Conservation (phyloP, 495 filamentous ascomycete genomes). For the Penicillium canescens region DNA sequence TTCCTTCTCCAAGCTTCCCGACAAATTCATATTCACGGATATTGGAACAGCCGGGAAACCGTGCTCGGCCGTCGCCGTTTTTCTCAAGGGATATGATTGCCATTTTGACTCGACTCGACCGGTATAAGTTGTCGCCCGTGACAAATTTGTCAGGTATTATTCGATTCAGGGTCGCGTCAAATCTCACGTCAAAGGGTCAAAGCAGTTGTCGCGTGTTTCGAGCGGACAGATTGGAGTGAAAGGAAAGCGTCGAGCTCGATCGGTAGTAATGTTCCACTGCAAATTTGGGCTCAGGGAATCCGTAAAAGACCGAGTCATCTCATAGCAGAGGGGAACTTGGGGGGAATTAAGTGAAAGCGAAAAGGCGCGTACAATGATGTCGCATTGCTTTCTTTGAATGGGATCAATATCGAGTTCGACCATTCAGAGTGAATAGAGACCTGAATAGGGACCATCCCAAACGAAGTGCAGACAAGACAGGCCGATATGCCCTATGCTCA, state of each 20-base stretch:
- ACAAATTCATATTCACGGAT: constrained; percentile 87
- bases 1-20: constrained; percentile 94
- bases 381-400: constrained; percentile 4
- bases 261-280: neutral
- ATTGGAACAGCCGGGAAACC: constrained; percentile 81
- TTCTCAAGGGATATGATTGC: constrained; percentile 35
- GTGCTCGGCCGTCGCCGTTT: constrained; percentile 35
- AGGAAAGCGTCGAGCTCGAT: neutral
- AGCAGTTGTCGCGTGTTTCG: no score
- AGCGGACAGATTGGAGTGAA: no score
- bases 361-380: constrained; percentile 10
- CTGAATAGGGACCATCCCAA: constrained; percentile 7
- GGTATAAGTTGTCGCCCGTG: no score
- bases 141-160: no score
- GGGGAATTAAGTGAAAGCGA: neutral
- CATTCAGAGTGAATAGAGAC: neutral
- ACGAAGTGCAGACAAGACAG: neutral
- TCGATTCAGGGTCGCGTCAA: no score
- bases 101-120: constrained; percentile 24
- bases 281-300: neutral
- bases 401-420: neutral
- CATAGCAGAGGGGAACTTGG: neutral
- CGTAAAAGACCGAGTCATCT: neutral
- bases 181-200: no score
- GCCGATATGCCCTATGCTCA: neutral